Evolutionary conservation across 306 rosid genomes (phyloP).

Genomic region (Glycyrrhiza uralensis): DNA sequence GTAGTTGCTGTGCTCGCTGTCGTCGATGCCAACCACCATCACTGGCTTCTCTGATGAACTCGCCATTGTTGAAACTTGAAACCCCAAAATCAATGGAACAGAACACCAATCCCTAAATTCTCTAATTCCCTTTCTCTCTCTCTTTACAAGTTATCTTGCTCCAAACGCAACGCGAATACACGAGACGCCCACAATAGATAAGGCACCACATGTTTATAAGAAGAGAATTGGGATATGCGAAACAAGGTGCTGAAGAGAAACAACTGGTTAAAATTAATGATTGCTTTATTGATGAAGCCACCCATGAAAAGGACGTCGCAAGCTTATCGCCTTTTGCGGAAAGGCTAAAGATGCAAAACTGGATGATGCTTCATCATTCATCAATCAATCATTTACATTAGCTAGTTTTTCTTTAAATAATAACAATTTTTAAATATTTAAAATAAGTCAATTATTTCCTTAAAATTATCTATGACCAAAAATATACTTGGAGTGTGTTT

Average conservation of each 20-base stretch:
- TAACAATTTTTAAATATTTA: too few species aligned
- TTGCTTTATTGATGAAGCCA: not conserved
- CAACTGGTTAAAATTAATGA: not conserved
- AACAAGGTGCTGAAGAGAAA: not conserved
- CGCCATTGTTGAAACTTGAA: constrained; percentile 31
- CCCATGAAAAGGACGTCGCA: constrained; percentile 2
- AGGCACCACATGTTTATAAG: not conserved
- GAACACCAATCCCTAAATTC: not conserved
- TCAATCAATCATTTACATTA: not conserved
- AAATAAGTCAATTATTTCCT: too few species aligned
- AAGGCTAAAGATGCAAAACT: not conserved
- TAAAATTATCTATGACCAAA: too few species aligned
- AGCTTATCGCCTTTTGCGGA: not conserved
- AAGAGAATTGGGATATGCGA: not conserved
- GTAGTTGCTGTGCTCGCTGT: constrained; percentile 56
- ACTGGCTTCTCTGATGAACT: constrained; percentile 45
- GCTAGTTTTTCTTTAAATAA: too few species aligned
- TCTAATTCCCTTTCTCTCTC: not conserved
- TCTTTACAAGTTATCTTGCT: not conserved
- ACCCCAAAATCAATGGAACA: too few species aligned
- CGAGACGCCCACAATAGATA: not conserved
- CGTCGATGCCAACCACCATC: constrained; percentile 73
- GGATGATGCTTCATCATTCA: too few species aligned
- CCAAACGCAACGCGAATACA: not conserved
- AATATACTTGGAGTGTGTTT: too few species aligned